A percentile compares a stretch with the other conserved stretches of the same genome.
phyloP scores from a whole-genome alignment of 2,329 filamentous ascomycete species.

The Aspergillus piperis region DNA sequence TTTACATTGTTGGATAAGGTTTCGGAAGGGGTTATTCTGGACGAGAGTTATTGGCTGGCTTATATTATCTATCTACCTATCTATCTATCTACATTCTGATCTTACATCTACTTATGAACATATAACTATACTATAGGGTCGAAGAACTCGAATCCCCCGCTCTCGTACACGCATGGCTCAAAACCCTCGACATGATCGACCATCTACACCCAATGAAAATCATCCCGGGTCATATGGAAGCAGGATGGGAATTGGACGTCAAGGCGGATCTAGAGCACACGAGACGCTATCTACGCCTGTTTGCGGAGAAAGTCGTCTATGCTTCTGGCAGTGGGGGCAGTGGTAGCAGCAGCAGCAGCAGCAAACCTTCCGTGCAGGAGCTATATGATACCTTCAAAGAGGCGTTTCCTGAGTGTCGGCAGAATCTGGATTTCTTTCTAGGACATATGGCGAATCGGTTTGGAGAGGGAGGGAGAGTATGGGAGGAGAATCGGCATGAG shows the following conservation, averaged over 20 bases:
- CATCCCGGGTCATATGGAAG: conserved; percentile 34
- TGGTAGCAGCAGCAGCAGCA: conserved; percentile 16
- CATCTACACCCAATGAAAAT: conserved; percentile 30
- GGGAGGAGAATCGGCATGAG: conserved; percentile 38
- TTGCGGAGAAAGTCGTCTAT: conserved; percentile 31
- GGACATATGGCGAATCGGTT: conserved; percentile 37
- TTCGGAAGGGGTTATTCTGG: too few relatives aligned
- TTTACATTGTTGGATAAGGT: too few relatives aligned
- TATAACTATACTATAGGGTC: conserved; percentile 21
- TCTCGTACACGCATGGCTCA: conserved; percentile 29
- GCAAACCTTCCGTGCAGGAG: conserved; percentile 23
- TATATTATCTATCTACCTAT: too few relatives aligned
- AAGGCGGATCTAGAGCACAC: conserved; percentile 32
- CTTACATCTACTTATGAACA: too few relatives aligned
- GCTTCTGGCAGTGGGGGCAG: conserved; percentile 19
- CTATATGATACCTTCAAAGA: conserved; percentile 32
- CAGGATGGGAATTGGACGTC: conserved; percentile 30
- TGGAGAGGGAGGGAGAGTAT: conserved; percentile 32
- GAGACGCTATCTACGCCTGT: conserved; percentile 32
- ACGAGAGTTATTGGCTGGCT: too few relatives aligned
- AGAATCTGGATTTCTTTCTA: conserved; percentile 39
- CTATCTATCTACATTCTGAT: too few relatives aligned
- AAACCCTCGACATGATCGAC: conserved; percentile 30
- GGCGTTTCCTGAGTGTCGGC: conserved; percentile 31
- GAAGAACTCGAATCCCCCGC: conserved; percentile 33